Evolutionary conservation across 495 filamentous ascomycete species (phyloP), one percentile per base, ranked within the genome.

Genomic region (Hypoxylon crocopeplum): DNA sequence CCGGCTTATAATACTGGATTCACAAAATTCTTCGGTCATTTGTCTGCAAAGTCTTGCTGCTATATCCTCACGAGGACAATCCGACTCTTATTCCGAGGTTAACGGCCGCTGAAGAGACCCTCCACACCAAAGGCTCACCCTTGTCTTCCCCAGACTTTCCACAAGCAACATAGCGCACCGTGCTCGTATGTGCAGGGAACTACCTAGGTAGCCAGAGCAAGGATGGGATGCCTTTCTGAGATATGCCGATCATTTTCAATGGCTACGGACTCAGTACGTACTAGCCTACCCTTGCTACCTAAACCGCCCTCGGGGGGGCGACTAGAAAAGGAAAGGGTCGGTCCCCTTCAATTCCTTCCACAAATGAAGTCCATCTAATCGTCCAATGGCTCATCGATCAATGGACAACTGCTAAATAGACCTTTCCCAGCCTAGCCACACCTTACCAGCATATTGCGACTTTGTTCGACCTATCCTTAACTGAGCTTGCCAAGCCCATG

Each of bases 131-230:
- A 40, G 20, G 5, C 37, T 21, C 24, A 59, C 50, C 61, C 61
- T 64, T 59, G 61, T 58, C 55, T 64, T 64, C 61, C 61, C 61
- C 61, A 64, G 61, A 59, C 39, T 64, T 54, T 59, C 17, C 55
- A 36, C 54, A 30, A 51, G 61, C 61, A 55, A 12, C 46, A 51
- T 55, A 17, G 54, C 50, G 55, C 55, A 46, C 61, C 61, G 54
- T 59, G 49, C 49, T 55, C 27, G 15, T 37, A 41, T 49, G 41
- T 64, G 29, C 59, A 57, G 42, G 60, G 53, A 30, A 15, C 7
- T 34, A 21, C 39, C 53, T 19, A 50, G 33, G 33, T 48, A n/a
- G 34, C 34, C 34, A 33, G 34, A 32, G 48, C 37, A 47, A 45
- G 49, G 49, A 48, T 64, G 60, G 60, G 60, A 64, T 64, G 44